Conservation (phyloP, 768 basidiomycete species). For the Russula compacta region DNA sequence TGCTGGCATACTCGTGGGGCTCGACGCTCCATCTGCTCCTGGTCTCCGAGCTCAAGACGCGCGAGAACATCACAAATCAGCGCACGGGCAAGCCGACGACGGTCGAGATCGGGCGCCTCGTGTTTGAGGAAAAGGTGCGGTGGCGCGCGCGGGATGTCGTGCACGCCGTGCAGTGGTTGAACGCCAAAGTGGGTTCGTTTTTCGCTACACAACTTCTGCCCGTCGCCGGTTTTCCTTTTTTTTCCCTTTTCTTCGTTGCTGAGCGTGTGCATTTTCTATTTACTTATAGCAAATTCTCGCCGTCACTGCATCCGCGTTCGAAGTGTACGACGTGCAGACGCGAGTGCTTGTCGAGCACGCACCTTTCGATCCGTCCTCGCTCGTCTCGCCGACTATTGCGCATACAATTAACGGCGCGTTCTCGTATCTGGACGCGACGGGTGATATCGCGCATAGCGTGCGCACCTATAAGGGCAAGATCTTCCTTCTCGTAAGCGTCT, state of each 20-base stretch:
- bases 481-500: slow-evolving; percentile 67
- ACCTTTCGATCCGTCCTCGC: slow-evolving; percentile 44
- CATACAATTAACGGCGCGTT: slow-evolving; percentile 39
- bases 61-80: slow-evolving; percentile 40
- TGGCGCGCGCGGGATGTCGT: slow-evolving; percentile 58
- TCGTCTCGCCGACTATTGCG: slow-evolving; percentile 46
- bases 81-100: slow-evolving; percentile 52
- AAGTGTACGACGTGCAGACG: slow-evolving; percentile 59
- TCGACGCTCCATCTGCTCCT: slow-evolving; percentile 51
- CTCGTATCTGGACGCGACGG: slow-evolving; percentile 40
- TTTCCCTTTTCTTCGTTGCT: background rate
- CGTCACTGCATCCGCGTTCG: slow-evolving; percentile 47
- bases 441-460: slow-evolving; percentile 60
- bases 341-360: slow-evolving; percentile 54
- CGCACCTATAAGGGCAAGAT: slow-evolving; percentile 83
- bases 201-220: background rate
- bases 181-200: slow-evolving; percentile 64
- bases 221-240: background rate
- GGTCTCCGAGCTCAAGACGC: slow-evolving; percentile 50
- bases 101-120: slow-evolving; percentile 54
- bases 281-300: slow-evolving; percentile 55
- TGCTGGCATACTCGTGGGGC: slow-evolving; percentile 84
- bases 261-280: background rate
- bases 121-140: slow-evolving; percentile 49
- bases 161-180: slow-evolving; percentile 80